Conservation (phyloP, 1,284 basidiomycete species). For the Ustilago shanxiensis region DNA sequence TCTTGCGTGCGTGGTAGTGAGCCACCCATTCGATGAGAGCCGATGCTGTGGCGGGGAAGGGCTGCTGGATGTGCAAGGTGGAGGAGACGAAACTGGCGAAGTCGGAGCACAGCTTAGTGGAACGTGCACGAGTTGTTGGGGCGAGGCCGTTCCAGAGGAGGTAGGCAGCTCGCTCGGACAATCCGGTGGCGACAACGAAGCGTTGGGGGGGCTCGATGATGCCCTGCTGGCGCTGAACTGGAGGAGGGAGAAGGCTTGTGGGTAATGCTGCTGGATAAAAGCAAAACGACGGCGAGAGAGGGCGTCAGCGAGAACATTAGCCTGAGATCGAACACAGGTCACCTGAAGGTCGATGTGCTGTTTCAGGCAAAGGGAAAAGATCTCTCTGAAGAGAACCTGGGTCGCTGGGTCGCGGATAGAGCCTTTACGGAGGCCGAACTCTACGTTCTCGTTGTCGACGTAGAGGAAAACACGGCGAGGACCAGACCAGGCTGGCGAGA, state of each 20-base stretch:
- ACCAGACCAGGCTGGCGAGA: no score
- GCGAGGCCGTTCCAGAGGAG: background rate
- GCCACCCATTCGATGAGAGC: background rate
- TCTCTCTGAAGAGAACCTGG: no score
- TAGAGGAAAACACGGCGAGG: no score
- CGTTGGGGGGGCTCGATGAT: background rate
- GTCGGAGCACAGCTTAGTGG: background rate
- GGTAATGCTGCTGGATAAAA: background rate
- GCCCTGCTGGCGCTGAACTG: background rate
- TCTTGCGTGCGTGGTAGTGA: background rate
- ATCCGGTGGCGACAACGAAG: background rate
- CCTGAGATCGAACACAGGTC: background rate
- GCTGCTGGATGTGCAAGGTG: background rate
- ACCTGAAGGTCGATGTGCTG: background rate
- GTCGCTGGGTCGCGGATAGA: background rate
- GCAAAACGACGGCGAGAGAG: background rate
- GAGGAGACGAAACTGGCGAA: background rate
- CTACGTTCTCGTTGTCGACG: no score
- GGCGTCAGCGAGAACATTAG: background rate
- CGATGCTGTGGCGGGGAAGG: background rate
- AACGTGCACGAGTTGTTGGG: background rate
- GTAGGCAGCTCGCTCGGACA: background rate
- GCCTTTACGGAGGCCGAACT: no score
- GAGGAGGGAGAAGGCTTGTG: background rate
- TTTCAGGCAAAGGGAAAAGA: no score